These are phyloP conservation scores for Ogataea hybrid DNA, from an alignment of 1,139 yeast species.

Conservation along the genomic window DNA sequence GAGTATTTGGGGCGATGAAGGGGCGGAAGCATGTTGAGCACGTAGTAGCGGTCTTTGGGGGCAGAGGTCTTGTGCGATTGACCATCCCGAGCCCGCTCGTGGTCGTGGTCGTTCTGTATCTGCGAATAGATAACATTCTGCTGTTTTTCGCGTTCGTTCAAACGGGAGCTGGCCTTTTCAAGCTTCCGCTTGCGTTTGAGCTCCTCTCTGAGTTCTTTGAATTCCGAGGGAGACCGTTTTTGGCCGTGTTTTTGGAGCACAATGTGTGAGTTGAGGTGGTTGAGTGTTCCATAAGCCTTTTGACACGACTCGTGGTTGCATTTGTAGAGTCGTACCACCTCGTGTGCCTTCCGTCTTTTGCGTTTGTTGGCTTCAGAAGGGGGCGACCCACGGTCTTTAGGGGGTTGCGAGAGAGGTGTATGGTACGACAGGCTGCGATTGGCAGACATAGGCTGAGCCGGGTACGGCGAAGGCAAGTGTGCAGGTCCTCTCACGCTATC, in stretches of 20 bases:
- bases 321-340: slow-evolving; percentile 62
- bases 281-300: slow-evolving; percentile 73
- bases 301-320: slow-evolving; percentile 62
- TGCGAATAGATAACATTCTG: neutral
- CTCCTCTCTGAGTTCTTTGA: slow-evolving; percentile 43
- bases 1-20: slow-evolving; percentile 12
- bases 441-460: slow-evolving; percentile 10
- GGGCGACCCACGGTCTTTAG: slow-evolving; percentile 3
- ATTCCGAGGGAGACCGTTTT: slow-evolving; percentile 68
- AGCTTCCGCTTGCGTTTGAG: slow-evolving; percentile 22
- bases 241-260: slow-evolving; percentile 71
- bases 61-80: neutral
- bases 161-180: slow-evolving; percentile 19
- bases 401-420: slow-evolving; percentile 1
- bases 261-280: slow-evolving; percentile 76
- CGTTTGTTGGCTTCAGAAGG: slow-evolving; percentile 36
- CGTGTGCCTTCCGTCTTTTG: slow-evolving; percentile 66
- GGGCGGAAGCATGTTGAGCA: slow-evolving; percentile 14
- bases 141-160: slow-evolving; percentile 13
- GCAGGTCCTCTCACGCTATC: slow-evolving; percentile 2
- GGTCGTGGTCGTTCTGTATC: neutral
- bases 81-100: slow-evolving; percentile 1
- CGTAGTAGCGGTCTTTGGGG: slow-evolving; percentile 10
- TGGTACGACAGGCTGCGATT: slow-evolving; percentile 3
- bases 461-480: slow-evolving; percentile 10